Base-by-base conservation (phyloP, 805 yeast species). In the Kluyveromyces aestuarii region DNA sequence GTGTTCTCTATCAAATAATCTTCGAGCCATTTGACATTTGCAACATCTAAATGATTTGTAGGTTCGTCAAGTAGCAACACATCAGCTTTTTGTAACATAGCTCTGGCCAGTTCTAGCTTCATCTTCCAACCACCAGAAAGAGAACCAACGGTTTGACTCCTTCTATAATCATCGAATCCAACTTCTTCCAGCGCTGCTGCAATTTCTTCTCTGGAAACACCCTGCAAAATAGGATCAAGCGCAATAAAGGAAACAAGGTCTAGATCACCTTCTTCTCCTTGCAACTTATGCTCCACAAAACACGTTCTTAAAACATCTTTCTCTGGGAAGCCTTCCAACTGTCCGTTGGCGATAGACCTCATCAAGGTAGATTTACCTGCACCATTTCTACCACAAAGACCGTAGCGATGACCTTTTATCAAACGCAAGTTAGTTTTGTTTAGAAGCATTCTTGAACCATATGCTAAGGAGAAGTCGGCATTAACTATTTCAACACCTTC, bases 111-210 rank as follows among this genome's bases (percentile, higher is more conserved):
- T 71, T 90, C 98, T 58, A 91, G 78, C 72, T 91, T 91, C 99
- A 91, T 91, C 72, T 93, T 93, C 99, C 99, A 91, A 69, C 99
- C 99, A 70, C 99, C 99, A 41, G 96, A 87, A 51, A 91, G 74
- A 1, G 97, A 87, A 38, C 96, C 96, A 50, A 93, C 96, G 43
- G 87, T 79, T 71, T 90, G 97, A 30, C 79, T 77, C 66, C 95
- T 79, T 73, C 96, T 82, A 63, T 83, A 91, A 49, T 84, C 93
- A 56, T 93, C 83, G 68, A 91, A 91, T 2, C 98, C 98, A 67
- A 91, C 98, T 45, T 79, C 80, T 42, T 72, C 81, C 51, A 91
- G 76, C 27, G 96, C 96, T 1, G 62, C 63, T 14, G 95, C 69
- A 62, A 91, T 87, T 48, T 84, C 91, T 8, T 78, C 83, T 50